Percentiles rank a stretch among this genome's conserved stretches.
These are phyloP conservation scores for Saccharomycopsis oosterbeekiorum DNA, from an alignment of 805 yeast genomes.

Conservation along the genomic window DNA sequence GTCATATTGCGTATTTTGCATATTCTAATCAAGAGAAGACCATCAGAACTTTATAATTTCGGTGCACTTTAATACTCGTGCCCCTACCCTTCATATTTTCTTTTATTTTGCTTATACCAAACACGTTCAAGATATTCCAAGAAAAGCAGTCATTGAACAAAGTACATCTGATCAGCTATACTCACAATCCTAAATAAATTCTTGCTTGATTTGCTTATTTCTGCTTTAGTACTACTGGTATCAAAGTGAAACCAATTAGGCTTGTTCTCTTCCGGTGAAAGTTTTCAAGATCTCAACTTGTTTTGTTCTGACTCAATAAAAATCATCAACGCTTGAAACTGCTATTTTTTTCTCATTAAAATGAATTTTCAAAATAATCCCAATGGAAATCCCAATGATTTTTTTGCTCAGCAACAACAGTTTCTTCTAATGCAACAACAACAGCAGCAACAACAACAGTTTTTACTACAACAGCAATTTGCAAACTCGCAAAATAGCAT, in stretches of 20 bases:
- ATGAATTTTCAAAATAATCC: neutral
- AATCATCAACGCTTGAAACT: no score
- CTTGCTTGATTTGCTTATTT: no score
- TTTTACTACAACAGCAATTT: neutral
- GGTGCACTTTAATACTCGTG: neutral
- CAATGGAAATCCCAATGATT: neutral
- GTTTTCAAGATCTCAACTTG: no score
- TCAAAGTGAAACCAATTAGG: no score
- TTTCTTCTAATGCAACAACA: neutral
- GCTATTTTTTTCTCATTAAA: neutral
- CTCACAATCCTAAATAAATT: no score
- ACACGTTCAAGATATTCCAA: no score
- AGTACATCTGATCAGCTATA: no score
- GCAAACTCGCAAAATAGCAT: neutral
- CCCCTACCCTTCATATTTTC: neutral
- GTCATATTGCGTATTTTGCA: neutral
- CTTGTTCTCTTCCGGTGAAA: no score
- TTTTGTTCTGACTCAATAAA: no score
- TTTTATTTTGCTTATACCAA: neutral
- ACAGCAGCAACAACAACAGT: conserved; percentile 2
- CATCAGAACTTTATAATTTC: neutral
- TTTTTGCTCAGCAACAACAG: conserved; percentile 1
- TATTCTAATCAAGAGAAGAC: neutral
- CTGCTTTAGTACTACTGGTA: no score
- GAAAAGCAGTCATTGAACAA: no score